These are phyloP conservation scores for Cyclotella baltica DNA, from an alignment of 108 stramenopile genomes.

Conservation along the genomic window DNA sequence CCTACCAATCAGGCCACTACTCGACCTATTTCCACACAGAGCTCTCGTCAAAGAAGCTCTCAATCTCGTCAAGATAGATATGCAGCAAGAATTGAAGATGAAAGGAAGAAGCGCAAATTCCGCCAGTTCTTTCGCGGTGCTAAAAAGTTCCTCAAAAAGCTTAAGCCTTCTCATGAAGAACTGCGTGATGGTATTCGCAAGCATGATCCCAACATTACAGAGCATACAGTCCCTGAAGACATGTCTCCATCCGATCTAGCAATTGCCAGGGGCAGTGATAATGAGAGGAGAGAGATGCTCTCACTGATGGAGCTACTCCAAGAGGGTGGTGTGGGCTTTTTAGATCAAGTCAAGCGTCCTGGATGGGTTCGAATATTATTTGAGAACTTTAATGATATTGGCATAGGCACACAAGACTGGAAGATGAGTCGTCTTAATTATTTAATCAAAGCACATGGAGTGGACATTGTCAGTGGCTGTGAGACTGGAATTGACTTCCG, in stretches of 20 bases:
- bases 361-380: slow-evolving; percentile 2
- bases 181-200: neutral
- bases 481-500: neutral
- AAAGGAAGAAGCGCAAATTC: neutral
- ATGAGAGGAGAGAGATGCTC: neutral
- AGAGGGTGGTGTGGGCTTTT: neutral
- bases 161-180: neutral
- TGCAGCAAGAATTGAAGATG: neutral
- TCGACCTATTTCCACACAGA: neutral
- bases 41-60: neutral
- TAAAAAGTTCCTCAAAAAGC: neutral
- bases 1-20: neutral
- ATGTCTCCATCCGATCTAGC: neutral
- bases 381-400: slow-evolving; percentile 6
- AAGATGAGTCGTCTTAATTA: neutral
- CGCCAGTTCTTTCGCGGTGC: neutral
- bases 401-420: neutral
- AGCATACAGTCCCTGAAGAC: neutral
- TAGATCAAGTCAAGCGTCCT: neutral
- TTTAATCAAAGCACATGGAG: neutral
- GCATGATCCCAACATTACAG: neutral
- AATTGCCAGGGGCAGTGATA: neutral
- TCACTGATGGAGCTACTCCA: slow-evolving; percentile 1
- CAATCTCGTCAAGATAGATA: neutral
- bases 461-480: neutral